A percentile compares a stretch with the other conserved stretches of the same genome.
Conservation (phyloP, 345 rosid species). For the Acer negundo region DNA sequence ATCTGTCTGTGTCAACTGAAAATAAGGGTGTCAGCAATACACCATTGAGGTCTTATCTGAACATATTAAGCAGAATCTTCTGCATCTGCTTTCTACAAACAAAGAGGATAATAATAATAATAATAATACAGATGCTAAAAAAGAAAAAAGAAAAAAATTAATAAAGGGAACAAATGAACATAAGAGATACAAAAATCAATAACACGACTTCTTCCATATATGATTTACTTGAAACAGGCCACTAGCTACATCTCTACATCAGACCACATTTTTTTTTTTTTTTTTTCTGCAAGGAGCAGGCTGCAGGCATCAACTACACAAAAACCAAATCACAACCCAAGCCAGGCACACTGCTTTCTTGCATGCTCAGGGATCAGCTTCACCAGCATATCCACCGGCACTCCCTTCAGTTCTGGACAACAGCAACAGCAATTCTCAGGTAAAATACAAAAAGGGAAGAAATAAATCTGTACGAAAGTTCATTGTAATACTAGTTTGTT, state of each 20-base stretch:
- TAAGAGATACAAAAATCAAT: conserved; percentile 8
- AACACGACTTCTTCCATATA: conserved; percentile 21
- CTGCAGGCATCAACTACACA: conserved; percentile 18
- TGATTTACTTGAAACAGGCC: conserved; percentile 18
- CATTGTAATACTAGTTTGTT: conserved; percentile 15
- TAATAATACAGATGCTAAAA: conserved; percentile 8
- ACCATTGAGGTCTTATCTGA: conserved; percentile 18
- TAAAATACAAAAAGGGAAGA: neutral
- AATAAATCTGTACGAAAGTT: conserved; percentile 3
- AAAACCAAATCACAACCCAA: conserved; percentile 42
- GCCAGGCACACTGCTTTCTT: conserved; percentile 53
- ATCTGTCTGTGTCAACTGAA: neutral
- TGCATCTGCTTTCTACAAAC: conserved; percentile 18
- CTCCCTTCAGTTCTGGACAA: conserved; percentile 77
- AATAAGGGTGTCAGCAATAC: conserved; percentile 21
- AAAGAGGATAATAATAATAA: neutral
- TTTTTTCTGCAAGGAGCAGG: conserved; percentile 39
- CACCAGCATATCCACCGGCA: conserved; percentile 49
- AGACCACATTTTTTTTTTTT: conserved; percentile 15
- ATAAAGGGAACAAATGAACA: conserved; percentile 28
- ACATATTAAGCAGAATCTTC: conserved; percentile 15
- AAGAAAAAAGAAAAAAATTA: neutral
- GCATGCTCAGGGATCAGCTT: conserved; percentile 74
- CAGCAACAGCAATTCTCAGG: neutral
- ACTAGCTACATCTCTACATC: conserved; percentile 29